phyloP scores from a whole-genome alignment of 257 asterid species.

The Mitragyna speciosa region DNA sequence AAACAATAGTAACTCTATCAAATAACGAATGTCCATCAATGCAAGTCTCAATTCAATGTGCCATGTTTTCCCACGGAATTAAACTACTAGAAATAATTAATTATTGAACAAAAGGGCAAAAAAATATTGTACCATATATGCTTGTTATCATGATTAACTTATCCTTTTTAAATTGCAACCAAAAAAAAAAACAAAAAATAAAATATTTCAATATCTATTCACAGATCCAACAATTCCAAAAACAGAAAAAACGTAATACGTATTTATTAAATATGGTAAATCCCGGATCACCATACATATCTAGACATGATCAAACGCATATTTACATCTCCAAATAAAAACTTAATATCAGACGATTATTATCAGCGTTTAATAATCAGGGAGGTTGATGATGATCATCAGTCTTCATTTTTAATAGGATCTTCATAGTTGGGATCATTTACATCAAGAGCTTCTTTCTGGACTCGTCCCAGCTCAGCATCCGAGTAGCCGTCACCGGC shows the following conservation, averaged over 20 bases:
- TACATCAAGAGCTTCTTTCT: constrained; percentile 44
- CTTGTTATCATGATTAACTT: too few species aligned
- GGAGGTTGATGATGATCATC: not conserved
- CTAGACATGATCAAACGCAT: not conserved
- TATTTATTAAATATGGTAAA: not conserved
- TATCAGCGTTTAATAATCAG: not conserved
- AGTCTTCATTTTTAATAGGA: constrained; percentile 13
- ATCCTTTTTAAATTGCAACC: too few species aligned
- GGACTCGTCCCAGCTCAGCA: constrained; percentile 46
- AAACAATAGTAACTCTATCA: too few species aligned
- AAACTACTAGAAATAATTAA: too few species aligned
- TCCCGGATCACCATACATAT: constrained; percentile 9
- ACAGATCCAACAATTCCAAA: not conserved
- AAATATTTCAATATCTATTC: not conserved
- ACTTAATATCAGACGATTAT: too few species aligned
- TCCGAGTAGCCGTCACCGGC: constrained; percentile 68
- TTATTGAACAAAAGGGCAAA: too few species aligned
- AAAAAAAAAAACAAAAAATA: too few species aligned
- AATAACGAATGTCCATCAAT: too few species aligned
- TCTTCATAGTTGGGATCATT: constrained; percentile 66
- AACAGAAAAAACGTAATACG: not conserved
- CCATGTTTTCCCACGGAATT: too few species aligned
- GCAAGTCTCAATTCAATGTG: too few species aligned
- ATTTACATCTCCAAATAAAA: constrained; percentile 14
- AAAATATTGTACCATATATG: too few species aligned